Evolutionary conservation across 2,329 filamentous ascomycete genomes (phyloP), one percentile per base, ranked within the genome.

Genomic region (Neofusicoccum sp.): DNA sequence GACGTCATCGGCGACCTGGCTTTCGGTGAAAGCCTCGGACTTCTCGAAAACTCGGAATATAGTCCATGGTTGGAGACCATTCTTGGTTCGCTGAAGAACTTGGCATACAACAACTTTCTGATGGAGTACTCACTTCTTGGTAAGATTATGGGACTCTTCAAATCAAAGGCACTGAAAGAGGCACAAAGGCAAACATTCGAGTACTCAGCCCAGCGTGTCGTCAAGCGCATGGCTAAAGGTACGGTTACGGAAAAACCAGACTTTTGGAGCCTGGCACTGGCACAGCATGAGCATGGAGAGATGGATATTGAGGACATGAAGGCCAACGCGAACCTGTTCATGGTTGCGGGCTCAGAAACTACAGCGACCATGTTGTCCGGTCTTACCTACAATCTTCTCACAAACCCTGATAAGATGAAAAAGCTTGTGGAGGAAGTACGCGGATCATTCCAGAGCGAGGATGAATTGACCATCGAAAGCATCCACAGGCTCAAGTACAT

Each of bases 401-500:
- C 68, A 12, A 70, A 72, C 49, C 71, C 71, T 0, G 63, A 65
- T 1, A 71, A 64, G 2, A 67, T 69, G 50, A 45, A 67, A n/a
- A 69, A 67, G 43, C 62, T 75, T 9, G 69, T 67, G 29, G 64
- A 67, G n/a, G 73, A 76, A 61, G 52, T 76, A 12, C 68, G 73
- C 36, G 28, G 33, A 11, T 69, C 71, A 9, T 68, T 69, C 62
- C 68, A 70, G 14, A 65, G 64, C 6, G 70, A 73, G 61, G 67
- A 67, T 22, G 73, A 76, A 22, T 62, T 76, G 22, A 73, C 69
- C 43, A 74, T 74, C 67, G 69, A 74, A 37, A 65, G 69, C 3
- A 64, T 73, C 0, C 65, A 64, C 3, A 63, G 34, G n/a, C 65
- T 78, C n/a, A 68, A 71, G 1, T 83, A 81, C 65, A 71, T 82